These are phyloP conservation scores for Boletellus emodensis DNA, from an alignment of 768 basidiomycete species.

Conservation along the genomic window DNA sequence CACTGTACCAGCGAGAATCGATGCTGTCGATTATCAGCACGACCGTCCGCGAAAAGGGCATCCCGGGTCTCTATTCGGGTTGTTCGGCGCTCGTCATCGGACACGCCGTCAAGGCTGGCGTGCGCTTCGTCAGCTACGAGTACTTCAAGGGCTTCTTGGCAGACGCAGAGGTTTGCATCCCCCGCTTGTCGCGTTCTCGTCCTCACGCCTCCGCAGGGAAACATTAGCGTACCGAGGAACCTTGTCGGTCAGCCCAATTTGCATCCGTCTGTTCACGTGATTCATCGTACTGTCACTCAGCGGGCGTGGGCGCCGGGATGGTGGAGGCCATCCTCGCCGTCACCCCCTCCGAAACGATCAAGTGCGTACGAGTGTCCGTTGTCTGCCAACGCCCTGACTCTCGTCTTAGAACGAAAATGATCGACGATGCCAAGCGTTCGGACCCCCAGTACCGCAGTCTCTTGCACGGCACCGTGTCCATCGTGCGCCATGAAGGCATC, in stretches of 20 bases:
- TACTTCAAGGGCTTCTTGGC: slow-evolving; percentile 81
- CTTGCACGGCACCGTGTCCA: slow-evolving; percentile 75
- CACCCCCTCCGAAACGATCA: slow-evolving; percentile 97
- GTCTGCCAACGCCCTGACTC: background rate
- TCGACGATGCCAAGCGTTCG: slow-evolving; percentile 87
- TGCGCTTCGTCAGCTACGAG: slow-evolving; percentile 93
- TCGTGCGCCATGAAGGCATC: slow-evolving; percentile 82
- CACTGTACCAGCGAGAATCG: slow-evolving; percentile 48
- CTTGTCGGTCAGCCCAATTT: slow-evolving; percentile 56
- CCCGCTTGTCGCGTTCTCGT: background rate
- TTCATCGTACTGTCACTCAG: slow-evolving; percentile 31
- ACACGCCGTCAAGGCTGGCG: slow-evolving; percentile 92
- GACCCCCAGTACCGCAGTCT: slow-evolving; percentile 84
- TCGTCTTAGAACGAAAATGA: slow-evolving; percentile 83
- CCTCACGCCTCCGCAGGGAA: slow-evolving; percentile 54
- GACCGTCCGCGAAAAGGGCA: slow-evolving; percentile 71
- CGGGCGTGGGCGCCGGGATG: slow-evolving; percentile 85
- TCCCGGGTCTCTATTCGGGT: slow-evolving; percentile 89
- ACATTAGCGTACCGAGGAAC: slow-evolving; percentile 82
- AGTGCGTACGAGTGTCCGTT: slow-evolving; percentile 49
- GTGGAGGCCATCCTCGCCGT: slow-evolving; percentile 92
- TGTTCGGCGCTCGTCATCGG: slow-evolving; percentile 87
- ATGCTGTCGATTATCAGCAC: slow-evolving; percentile 70
- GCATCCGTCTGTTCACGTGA: background rate
- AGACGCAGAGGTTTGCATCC: slow-evolving; percentile 65